Evolutionary conservation across 805 yeast genomes (phyloP).

Genomic region (Wickerhamiella sorbophila): DNA sequence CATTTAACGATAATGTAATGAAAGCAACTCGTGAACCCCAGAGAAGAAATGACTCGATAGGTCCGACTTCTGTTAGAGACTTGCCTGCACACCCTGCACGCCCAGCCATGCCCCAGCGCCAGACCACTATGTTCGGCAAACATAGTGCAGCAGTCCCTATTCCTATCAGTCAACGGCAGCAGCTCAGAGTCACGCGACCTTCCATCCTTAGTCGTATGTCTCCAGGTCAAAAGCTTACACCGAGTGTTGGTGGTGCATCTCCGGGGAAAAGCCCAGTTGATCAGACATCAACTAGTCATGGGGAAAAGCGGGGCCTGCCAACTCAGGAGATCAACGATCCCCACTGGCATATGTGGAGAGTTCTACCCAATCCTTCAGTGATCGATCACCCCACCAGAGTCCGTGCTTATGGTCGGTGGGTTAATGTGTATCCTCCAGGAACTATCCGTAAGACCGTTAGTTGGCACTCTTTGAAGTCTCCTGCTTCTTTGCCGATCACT

Average conservation of each 20-base stretch:
- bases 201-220: neutral
- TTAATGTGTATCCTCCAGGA: conserved; percentile 68
- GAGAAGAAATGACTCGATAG: neutral
- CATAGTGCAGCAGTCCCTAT: neutral
- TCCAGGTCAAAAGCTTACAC: neutral
- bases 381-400: conserved; percentile 36
- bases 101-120: neutral
- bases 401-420: conserved; percentile 75
- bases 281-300: neutral
- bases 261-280: neutral
- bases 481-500: conserved; percentile 81
- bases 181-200: neutral
- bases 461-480: conserved; percentile 88
- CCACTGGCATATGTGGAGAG: conserved; percentile 37
- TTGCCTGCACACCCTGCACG: neutral
- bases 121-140: neutral
- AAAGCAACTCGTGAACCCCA: neutral
- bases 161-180: neutral
- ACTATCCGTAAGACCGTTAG: conserved; percentile 56
- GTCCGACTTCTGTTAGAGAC: neutral
- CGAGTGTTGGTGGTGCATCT: neutral
- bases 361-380: conserved; percentile 58
- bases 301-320: neutral
- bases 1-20: neutral
- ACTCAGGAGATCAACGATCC: neutral